phyloP scores from a whole-genome alignment of 106 monocot species.

The Phalaenopsis aphrodite region DNA sequence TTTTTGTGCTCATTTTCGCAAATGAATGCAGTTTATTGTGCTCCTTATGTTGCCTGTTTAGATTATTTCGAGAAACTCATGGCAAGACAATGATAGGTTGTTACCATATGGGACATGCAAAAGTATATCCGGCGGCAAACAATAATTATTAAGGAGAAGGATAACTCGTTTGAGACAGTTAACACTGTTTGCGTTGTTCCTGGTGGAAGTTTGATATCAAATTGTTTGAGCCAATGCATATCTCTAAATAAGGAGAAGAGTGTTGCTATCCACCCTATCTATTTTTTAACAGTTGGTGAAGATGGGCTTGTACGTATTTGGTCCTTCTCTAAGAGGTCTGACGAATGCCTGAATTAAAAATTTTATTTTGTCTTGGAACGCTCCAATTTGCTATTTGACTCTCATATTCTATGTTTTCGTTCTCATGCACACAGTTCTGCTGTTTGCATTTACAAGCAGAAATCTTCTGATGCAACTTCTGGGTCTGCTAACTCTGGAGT shows the following conservation, averaged over 20 bases:
- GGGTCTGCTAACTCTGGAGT: conserved; percentile 45
- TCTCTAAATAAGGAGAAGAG: conserved; percentile 18
- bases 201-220: conserved; percentile 30
- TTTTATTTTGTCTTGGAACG: not conserved
- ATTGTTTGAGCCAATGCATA: conserved; percentile 26
- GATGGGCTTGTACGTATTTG: conserved; percentile 75
- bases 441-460: conserved; percentile 72
- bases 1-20: not conserved
- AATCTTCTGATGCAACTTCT: conserved; percentile 57
- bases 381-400: not conserved
- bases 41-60: not conserved
- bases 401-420: not conserved
- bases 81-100: conserved; percentile 45
- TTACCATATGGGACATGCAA: conserved; percentile 72
- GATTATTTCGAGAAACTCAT: not conserved
- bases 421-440: conserved; percentile 34
- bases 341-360: not conserved
- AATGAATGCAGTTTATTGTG: not conserved
- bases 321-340: conserved; percentile 28
- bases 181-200: conserved; percentile 56
- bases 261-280: conserved; percentile 9
- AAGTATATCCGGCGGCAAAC: conserved; percentile 59
- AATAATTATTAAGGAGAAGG: conserved; percentile 57
- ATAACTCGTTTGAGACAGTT: conserved; percentile 26
- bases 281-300: conserved; percentile 92